Conservation (phyloP, 768 basidiomycete species). For the Cubamyces sp. region DNA sequence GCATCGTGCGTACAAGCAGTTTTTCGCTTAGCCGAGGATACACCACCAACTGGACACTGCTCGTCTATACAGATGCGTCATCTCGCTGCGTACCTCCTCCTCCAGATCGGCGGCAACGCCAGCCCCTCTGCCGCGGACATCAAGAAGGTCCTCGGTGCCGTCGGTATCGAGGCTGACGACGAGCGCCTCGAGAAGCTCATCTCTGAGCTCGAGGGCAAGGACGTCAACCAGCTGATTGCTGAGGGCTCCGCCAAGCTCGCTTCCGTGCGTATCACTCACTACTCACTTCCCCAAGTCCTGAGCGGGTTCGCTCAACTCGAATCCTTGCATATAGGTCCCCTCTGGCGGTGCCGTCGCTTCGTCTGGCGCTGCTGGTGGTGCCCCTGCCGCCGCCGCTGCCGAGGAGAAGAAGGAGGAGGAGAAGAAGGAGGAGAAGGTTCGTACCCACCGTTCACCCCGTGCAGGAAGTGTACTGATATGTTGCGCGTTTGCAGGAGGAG, state of each 20-base stretch:
- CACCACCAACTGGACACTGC: neutral
- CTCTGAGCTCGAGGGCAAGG: constrained; percentile 90
- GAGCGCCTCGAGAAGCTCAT: constrained; percentile 81
- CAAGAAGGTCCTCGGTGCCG: constrained; percentile 82
- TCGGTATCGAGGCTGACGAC: constrained; percentile 88
- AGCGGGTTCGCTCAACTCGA: constrained; percentile 9
- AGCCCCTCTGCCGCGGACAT: constrained; percentile 85
- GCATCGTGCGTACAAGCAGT: constrained; percentile 8
- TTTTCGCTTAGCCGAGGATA: neutral
- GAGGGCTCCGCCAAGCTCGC: constrained; percentile 93
- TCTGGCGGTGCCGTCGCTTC: constrained; percentile 85
- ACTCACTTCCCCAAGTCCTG: neutral
- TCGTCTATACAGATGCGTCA: constrained; percentile 71
- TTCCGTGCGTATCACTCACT: constrained; percentile 62
- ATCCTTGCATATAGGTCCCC: constrained; percentile 62
- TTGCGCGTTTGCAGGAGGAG: constrained; percentile 63
- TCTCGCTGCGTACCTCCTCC: constrained; percentile 96
- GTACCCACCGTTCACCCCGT: constrained; percentile 30
- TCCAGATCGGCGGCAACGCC: constrained; percentile 91
- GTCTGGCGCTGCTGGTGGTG: constrained; percentile 55
- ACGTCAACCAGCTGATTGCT: constrained; percentile 84
- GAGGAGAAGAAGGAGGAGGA: constrained; percentile 83
- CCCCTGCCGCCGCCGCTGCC: constrained; percentile 62
- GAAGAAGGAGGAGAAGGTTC: constrained; percentile 87
- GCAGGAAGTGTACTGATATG: neutral